phyloP scores from a whole-genome alignment of 495 filamentous ascomycete species.

The Staphylotrichum tortipilum region DNA sequence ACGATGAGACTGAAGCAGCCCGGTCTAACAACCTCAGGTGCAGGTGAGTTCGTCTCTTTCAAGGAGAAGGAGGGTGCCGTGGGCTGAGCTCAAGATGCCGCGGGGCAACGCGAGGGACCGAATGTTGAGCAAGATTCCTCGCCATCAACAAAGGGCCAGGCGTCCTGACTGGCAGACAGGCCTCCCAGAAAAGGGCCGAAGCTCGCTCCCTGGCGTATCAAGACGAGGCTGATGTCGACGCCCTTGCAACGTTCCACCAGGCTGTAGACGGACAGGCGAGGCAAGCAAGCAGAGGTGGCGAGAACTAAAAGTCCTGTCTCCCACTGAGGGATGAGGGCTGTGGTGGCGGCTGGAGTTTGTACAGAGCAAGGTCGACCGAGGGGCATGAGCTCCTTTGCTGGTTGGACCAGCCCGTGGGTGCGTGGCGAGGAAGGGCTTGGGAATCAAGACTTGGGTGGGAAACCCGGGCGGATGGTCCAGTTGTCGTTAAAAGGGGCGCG shows the following conservation, averaged over 20 bases:
- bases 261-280: too few species aligned
- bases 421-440: not conserved
- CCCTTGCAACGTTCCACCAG: not conserved
- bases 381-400: too few species aligned
- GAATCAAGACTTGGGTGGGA: not conserved
- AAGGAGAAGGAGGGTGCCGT: too few species aligned
- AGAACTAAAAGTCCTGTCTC: too few species aligned
- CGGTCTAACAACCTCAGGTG: too few species aligned
- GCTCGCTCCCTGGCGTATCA: not conserved
- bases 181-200: not conserved
- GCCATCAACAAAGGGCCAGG: slow-evolving; percentile 1
- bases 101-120: not conserved
- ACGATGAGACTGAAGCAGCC: not conserved
- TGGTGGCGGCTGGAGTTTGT: too few species aligned
- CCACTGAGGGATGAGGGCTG: too few species aligned
- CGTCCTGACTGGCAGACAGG: not conserved
- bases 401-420: too few species aligned
- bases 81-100: not conserved
- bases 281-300: too few species aligned
- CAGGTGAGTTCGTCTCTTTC: not conserved
- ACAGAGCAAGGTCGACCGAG: too few species aligned
- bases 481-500: not conserved
- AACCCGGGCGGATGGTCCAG: not conserved
- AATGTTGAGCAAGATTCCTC: not conserved
- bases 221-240: not conserved